Conservation (phyloP, 2,329 filamentous ascomycete species). For the Metarhizium robertsii region DNA sequence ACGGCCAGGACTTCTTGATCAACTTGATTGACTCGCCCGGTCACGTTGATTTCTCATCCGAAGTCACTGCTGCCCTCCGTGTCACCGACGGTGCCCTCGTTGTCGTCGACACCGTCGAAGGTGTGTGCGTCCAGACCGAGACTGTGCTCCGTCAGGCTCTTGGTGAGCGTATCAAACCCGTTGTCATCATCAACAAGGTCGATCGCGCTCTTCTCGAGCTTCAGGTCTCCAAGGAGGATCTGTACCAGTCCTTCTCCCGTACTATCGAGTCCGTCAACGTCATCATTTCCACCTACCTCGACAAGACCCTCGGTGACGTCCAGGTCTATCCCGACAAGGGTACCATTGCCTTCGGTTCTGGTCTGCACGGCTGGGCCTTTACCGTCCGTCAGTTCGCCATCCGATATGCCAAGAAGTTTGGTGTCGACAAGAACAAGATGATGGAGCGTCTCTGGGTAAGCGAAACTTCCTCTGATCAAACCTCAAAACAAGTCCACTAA, state of each 20-base stretch:
- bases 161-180: conserved; percentile 99
- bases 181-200: conserved; percentile 99
- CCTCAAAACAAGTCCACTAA: conserved; percentile 9
- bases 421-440: conserved; percentile 99
- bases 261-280: conserved; percentile 99
- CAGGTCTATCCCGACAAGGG: conserved; percentile 98
- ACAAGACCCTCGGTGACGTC: conserved; percentile 93
- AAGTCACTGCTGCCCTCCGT: conserved; percentile 98
- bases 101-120: conserved; percentile 98
- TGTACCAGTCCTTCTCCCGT: conserved; percentile 99
- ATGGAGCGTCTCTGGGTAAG: conserved; percentile 98
- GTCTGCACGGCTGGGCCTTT: conserved; percentile 99
- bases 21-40: conserved; percentile 99
- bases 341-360: conserved; percentile 97
- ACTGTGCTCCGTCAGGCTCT: conserved; percentile 98
- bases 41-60: conserved; percentile 99
- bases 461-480: neutral
- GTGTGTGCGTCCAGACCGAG: conserved; percentile 99
- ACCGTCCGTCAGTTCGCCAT: conserved; percentile 95
- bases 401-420: conserved; percentile 99
- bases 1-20: conserved; percentile 97
- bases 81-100: conserved; percentile 99
- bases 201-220: conserved; percentile 98
- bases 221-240: conserved; percentile 96
- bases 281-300: conserved; percentile 97